Base-by-base conservation (phyloP, 768 basidiomycete species). In the Macrolepiota albuminosa region DNA sequence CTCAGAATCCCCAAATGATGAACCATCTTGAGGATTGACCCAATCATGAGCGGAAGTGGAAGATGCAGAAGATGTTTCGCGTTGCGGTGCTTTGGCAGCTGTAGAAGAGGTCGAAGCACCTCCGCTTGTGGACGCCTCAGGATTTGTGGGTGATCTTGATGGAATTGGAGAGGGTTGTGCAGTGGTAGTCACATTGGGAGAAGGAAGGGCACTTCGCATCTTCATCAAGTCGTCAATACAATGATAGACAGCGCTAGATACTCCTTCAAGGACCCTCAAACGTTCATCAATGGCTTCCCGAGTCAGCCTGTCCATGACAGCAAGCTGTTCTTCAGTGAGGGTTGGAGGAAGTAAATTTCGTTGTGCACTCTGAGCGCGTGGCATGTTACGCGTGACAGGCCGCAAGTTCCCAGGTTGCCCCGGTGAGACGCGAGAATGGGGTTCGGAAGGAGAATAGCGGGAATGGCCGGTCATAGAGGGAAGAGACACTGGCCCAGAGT, bases 281-380 rank as follows among this genome's bases (percentile, higher is more conserved):
- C 93, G 83, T 66, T 94, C 92, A 64, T 95, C 91, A 52, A 97
- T 89, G 6, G 89, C 88, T 64, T 91, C 89, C 56, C 90, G 78
- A 31, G 91, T 92, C 42, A 87, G 68, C 31, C 66, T 74, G 63
- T 93, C 90, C 72, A 93, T 73, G 21, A 78, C 72, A 18, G 79
- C 75, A 13, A 94, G 76, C 65, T 93, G 89, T 43, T 82, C 82
- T 16, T 85, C 83, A 6, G 80, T 84, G 58, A 85, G 66, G 37
- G 73, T 75, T 10, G 78, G 70, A 24, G 85, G 84, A 34, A 83
- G 69, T 73, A 48, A 62, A 29, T 49, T 61, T 13, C 37, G 45
- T 1, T 58, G 60, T 29, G 21, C 39, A 37, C 39, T 59, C 33
- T 57, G 62, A 4, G 56, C 36, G 43, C 40, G 61, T 18, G 58